phyloP scores from a whole-genome alignment of 805 yeast species.

The Pichia nakasei region DNA sequence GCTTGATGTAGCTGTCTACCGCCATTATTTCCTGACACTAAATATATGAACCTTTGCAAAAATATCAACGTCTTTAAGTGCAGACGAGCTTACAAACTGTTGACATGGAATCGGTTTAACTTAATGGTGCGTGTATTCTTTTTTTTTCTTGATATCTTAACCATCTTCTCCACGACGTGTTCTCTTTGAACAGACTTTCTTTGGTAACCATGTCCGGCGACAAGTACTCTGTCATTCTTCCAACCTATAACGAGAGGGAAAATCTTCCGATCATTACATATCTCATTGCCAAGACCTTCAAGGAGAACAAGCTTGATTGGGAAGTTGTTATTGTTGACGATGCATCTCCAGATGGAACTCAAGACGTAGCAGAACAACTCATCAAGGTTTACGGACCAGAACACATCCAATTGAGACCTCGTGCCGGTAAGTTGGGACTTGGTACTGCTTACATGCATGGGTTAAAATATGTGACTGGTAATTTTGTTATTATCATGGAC shows the following conservation, averaged over 20 bases:
- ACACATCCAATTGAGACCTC: conserved; percentile 55
- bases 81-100: no score
- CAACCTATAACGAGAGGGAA: conserved; percentile 69
- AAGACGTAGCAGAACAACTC: conserved; percentile 56
- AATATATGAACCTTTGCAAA: no score
- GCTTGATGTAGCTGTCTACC: conserved; percentile 28
- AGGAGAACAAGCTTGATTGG: conserved; percentile 51
- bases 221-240: conserved; percentile 67
- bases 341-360: conserved; percentile 77
- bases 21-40: conserved; percentile 1
- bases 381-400: conserved; percentile 48
- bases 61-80: no score
- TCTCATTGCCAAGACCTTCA: conserved; percentile 60
- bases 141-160: no score
- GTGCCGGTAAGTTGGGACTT: conserved; percentile 70
- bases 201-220: conserved; percentile 18
- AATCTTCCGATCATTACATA: conserved; percentile 62
- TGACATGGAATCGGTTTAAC: no score
- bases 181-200: background rate
- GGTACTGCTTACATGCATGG: conserved; percentile 82
- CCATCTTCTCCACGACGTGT: no score
- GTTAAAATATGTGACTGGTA: conserved; percentile 58
- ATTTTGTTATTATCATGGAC: conserved; percentile 74
- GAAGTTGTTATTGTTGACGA: conserved; percentile 73
- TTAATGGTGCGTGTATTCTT: no score